Conservation (phyloP, 164 flowering plant species). For the Berberis thunbergii region DNA sequence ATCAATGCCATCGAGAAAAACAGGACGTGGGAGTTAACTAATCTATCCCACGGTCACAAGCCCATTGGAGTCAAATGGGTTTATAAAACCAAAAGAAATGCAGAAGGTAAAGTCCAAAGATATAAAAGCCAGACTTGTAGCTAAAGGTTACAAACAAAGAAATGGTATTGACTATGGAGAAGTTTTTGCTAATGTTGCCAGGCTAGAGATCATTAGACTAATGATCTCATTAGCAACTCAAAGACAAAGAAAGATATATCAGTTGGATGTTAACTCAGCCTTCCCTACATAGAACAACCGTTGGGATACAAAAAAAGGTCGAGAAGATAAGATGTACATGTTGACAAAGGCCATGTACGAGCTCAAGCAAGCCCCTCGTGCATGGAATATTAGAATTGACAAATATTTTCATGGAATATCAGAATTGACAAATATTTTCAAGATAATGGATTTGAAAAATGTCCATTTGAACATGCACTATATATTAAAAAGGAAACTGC, state of each 20-base stretch:
- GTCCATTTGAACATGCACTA: not conserved
- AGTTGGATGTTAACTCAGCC: not conserved
- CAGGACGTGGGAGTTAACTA: too few species aligned
- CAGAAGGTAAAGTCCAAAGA: not conserved
- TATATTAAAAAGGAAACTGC: not conserved
- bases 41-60: too few species aligned
- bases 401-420: not conserved
- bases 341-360: not conserved
- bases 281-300: not conserved
- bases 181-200: not conserved
- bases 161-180: not conserved
- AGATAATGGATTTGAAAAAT: not conserved
- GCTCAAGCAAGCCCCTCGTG: not conserved
- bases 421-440: too few species aligned
- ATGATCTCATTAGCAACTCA: not conserved
- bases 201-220: not conserved
- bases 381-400: slow-evolving; percentile 2
- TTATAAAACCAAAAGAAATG: too few species aligned
- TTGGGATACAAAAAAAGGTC: not conserved
- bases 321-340: not conserved
- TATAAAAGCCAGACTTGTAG: not conserved
- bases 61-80: too few species aligned
- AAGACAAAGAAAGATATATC: not conserved
- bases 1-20: too few species aligned
- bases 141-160: slow-evolving; percentile 1